Percentiles rank a stretch among this genome's conserved stretches.
These are phyloP conservation scores for Talaromyces islandicus DNA, from an alignment of 2,329 filamentous ascomycete genomes.

Conservation along the genomic window DNA sequence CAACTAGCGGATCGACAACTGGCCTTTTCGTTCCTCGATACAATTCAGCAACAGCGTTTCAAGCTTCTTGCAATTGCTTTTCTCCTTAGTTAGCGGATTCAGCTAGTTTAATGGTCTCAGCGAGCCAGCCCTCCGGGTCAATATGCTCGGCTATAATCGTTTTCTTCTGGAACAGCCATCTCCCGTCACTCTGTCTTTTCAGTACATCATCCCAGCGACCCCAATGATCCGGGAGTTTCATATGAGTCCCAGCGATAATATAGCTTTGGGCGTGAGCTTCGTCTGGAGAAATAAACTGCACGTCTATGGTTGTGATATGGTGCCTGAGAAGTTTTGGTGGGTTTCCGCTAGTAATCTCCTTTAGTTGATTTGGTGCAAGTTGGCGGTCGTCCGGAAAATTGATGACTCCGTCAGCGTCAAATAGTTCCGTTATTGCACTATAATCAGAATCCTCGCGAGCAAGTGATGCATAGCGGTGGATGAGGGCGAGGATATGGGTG, in stretches of 20 bases:
- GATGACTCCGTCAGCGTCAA: not conserved
- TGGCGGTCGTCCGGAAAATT: not conserved
- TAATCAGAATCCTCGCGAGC: not conserved
- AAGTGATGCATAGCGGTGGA: not conserved
- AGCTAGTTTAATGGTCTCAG: not conserved
- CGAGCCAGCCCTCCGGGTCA: not conserved
- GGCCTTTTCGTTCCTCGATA: not conserved
- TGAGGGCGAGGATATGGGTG: not conserved
- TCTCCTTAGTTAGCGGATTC: not conserved
- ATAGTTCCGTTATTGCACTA: not conserved
- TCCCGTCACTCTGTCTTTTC: not conserved
- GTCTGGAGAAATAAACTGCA: not conserved
- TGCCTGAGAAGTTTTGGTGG: not conserved
- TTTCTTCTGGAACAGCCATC: not conserved
- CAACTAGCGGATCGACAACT: too few species aligned
- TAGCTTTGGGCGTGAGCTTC: not conserved
- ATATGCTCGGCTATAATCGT: not conserved
- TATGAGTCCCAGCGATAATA: conserved; percentile 1
- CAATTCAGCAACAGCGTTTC: not conserved
- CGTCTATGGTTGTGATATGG: not conserved
- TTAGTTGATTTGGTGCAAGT: not conserved
- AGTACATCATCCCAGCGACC: not conserved
- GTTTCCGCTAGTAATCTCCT: not conserved
- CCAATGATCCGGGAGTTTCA: conserved; percentile 2
- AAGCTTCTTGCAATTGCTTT: not conserved